phyloP scores from a whole-genome alignment of 148 eudicot species.

The Chenopodium berlandieri region DNA sequence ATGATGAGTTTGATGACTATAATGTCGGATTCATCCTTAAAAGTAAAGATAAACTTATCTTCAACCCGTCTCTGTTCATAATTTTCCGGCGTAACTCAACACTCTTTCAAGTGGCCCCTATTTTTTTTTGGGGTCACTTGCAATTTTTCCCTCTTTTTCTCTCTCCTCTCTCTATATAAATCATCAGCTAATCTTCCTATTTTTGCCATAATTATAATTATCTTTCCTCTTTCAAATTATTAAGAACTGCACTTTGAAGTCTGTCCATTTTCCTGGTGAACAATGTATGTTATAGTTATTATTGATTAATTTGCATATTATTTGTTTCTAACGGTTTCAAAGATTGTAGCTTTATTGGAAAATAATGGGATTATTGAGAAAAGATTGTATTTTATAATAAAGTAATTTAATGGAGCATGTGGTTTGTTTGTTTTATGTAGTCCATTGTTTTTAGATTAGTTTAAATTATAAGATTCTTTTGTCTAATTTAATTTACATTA shows the following conservation, averaged over 20 bases:
- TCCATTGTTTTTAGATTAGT: slow-evolving; percentile 12
- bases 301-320: background rate
- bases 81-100: slow-evolving; percentile 10
- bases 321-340: background rate
- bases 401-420: no score
- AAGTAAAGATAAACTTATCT: slow-evolving; percentile 25
- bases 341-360: slow-evolving; percentile 6
- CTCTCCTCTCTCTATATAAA: slow-evolving; percentile 12
- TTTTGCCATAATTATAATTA: background rate
- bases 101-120: background rate
- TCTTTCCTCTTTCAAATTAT: background rate
- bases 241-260: slow-evolving; percentile 10
- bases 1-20: no score
- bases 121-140: slow-evolving; percentile 6
- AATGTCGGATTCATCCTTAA: slow-evolving; percentile 30
- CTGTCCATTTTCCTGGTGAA: slow-evolving; percentile 18
- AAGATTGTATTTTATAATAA: no score
- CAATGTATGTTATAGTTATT: background rate
- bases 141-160: background rate
- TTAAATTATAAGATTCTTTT: background rate
- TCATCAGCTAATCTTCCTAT: background rate
- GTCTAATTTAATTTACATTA: background rate
- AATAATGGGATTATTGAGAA: background rate
- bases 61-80: background rate
- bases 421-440: background rate